Percentiles rank a stretch among this genome's conserved stretches.
phyloP scores from a whole-genome alignment of 2,329 filamentous ascomycete genomes.

The Apiospora rasikravindrae region DNA sequence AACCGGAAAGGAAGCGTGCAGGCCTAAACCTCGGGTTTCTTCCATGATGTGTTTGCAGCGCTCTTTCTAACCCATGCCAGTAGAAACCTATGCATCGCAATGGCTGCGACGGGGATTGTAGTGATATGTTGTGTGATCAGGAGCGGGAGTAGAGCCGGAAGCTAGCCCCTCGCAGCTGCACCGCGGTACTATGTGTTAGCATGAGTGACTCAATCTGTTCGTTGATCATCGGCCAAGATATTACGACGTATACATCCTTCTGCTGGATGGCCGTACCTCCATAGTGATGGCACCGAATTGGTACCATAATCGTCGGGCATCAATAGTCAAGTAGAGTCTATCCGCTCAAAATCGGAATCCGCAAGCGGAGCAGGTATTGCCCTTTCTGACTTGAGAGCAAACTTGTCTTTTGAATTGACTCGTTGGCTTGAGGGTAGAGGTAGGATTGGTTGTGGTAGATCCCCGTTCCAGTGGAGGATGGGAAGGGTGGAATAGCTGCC shows the following conservation, averaged over 20 bases:
- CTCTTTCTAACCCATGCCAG: not conserved
- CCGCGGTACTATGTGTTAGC: not conserved
- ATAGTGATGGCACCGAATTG: not conserved
- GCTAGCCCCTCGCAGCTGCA: not conserved
- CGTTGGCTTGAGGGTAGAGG: not conserved
- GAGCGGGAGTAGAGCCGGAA: not conserved
- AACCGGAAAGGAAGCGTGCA: not conserved
- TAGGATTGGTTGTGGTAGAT: not conserved
- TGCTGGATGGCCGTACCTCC: not conserved
- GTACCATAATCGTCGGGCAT: not conserved
- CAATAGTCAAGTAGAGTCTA: not conserved
- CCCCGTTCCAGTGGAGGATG: not conserved
- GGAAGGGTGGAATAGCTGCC: not conserved
- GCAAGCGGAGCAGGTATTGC: not conserved
- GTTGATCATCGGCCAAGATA: not conserved
- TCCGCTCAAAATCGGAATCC: no score
- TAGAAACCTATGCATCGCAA: not conserved
- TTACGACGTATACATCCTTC: not conserved
- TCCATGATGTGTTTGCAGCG: not conserved
- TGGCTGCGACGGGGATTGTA: not conserved
- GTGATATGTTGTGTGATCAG: slow-evolving; percentile 7
- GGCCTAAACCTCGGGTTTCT: not conserved
- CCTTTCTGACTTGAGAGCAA: not conserved
- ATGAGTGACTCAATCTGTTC: not conserved
- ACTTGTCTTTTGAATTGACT: not conserved